phyloP scores from a whole-genome alignment of 2,329 filamentous ascomycete species.

The Penicillium corylophilum region DNA sequence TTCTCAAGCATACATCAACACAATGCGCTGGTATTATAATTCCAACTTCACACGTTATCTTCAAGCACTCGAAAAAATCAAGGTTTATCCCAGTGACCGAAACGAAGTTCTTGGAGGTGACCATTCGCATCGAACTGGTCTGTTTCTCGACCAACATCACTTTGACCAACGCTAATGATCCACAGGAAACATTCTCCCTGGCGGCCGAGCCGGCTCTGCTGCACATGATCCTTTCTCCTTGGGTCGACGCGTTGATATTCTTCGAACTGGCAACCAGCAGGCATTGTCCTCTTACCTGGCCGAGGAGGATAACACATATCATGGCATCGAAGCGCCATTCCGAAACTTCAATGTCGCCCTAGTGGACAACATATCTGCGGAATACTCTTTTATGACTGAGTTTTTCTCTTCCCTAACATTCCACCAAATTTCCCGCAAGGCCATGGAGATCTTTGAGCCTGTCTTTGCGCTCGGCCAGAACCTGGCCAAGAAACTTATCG shows the following conservation, averaged over 20 bases:
- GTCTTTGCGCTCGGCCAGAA: constrained; percentile 80
- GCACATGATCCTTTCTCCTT: constrained; percentile 83
- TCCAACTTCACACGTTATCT: constrained; percentile 89
- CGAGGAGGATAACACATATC: constrained; percentile 80
- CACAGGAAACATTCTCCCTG: constrained; percentile 38
- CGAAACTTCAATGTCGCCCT: constrained; percentile 92
- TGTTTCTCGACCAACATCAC: neutral
- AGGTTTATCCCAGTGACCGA: constrained; percentile 77
- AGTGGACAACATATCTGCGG: constrained; percentile 88
- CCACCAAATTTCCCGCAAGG: constrained; percentile 75
- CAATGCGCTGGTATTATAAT: constrained; percentile 97
- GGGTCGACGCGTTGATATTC: constrained; percentile 78
- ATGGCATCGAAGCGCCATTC: constrained; percentile 89
- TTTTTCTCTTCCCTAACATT: constrained; percentile 83
- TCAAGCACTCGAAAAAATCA: constrained; percentile 78
- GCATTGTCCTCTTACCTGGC: constrained; percentile 86
- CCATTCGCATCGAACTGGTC: constrained; percentile 62
- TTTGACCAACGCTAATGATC: constrained; percentile 8
- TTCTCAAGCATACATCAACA: constrained; percentile 90
- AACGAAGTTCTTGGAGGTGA: constrained; percentile 81
- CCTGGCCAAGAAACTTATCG: constrained; percentile 73
- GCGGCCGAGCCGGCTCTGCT: constrained; percentile 39
- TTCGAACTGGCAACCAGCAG: constrained; percentile 69
- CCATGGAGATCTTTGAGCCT: constrained; percentile 83
- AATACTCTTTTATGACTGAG: constrained; percentile 88